phyloP scores from a whole-genome alignment of 208 protist genomes.

The Wallacemonas rigidus region DNA sequence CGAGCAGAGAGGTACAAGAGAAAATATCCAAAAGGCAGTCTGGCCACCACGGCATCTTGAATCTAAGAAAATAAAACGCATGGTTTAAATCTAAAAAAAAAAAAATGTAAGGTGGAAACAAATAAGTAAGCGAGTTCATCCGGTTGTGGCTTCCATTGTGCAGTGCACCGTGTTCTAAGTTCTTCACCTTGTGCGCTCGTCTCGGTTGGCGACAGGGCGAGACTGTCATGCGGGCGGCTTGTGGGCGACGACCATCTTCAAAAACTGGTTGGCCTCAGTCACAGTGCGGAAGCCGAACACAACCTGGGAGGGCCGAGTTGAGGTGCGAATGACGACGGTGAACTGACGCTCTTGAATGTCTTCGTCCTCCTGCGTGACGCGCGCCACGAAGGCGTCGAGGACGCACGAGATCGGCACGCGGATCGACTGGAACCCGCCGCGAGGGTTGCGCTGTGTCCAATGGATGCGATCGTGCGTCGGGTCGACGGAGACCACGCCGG shows the following conservation, averaged over 20 bases:
- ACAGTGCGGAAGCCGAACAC: slow-evolving; percentile 75
- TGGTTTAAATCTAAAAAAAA: neutral
- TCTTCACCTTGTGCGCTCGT: too few species aligned
- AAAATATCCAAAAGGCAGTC: slow-evolving; percentile 6
- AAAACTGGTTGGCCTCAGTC: slow-evolving; percentile 58
- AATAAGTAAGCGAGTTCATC: neutral
- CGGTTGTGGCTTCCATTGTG: too few species aligned
- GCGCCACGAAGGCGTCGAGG: slow-evolving; percentile 48
- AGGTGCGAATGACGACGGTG: slow-evolving; percentile 63
- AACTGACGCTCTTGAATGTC: slow-evolving; percentile 53
- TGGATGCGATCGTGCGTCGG: slow-evolving; percentile 51
- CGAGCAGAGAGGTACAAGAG: neutral
- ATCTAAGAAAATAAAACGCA: neutral
- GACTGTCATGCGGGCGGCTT: neutral
- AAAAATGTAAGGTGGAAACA: neutral
- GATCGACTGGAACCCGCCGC: slow-evolving; percentile 67
- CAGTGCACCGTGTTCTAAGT: too few species aligned
- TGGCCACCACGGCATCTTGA: slow-evolving; percentile 3
- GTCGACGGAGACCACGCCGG: slow-evolving; percentile 67
- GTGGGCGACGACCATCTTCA: slow-evolving; percentile 24
- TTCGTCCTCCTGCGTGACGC: slow-evolving; percentile 47
- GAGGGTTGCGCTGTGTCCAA: slow-evolving; percentile 78
- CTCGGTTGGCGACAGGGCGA: neutral
- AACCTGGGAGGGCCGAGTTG: slow-evolving; percentile 73
- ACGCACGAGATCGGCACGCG: slow-evolving; percentile 45